Percentiles rank a stretch among this genome's conserved stretches.
These are phyloP conservation scores for Bipolaris sorokiniana DNA, from an alignment of 2,329 filamentous ascomycete genomes.

Conservation along the genomic window DNA sequence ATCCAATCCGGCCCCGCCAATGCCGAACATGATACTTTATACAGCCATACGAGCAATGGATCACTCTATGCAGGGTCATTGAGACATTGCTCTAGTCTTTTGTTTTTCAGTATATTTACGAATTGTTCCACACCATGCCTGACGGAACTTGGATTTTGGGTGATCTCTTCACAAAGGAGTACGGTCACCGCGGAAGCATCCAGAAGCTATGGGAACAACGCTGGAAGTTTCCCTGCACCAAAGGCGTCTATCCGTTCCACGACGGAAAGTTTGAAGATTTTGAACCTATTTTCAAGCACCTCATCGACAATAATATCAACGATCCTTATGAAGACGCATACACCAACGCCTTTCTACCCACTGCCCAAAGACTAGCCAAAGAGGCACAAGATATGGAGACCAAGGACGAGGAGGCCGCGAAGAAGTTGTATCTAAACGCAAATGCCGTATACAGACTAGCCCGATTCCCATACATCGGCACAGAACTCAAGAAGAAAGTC, in stretches of 20 bases:
- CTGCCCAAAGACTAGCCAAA: conserved; percentile 62
- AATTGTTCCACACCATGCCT: conserved; percentile 22
- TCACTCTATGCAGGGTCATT: neutral
- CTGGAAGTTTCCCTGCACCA: conserved; percentile 44
- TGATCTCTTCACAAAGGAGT: conserved; percentile 47
- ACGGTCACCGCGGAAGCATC: conserved; percentile 44
- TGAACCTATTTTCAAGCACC: conserved; percentile 59
- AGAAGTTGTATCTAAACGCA: conserved; percentile 69
- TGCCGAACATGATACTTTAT: conserved; percentile 22
- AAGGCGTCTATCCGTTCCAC: conserved; percentile 73
- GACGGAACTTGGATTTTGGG: conserved; percentile 45
- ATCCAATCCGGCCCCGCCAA: conserved; percentile 33
- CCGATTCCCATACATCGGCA: conserved; percentile 66
- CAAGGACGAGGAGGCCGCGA: conserved; percentile 58
- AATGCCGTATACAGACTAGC: conserved; percentile 75
- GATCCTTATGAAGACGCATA: conserved; percentile 69
- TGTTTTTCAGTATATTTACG: neutral
- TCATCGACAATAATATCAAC: conserved; percentile 62
- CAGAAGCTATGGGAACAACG: conserved; percentile 42
- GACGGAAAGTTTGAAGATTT: conserved; percentile 73
- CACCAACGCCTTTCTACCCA: conserved; percentile 66
- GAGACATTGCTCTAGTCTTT: neutral
- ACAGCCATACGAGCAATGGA: neutral
- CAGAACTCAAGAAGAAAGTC: conserved; percentile 61
- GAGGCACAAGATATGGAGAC: conserved; percentile 48